Evolutionary conservation across 164 flowering plant species (phyloP).

Genomic region (Stephania cephalantha): DNA sequence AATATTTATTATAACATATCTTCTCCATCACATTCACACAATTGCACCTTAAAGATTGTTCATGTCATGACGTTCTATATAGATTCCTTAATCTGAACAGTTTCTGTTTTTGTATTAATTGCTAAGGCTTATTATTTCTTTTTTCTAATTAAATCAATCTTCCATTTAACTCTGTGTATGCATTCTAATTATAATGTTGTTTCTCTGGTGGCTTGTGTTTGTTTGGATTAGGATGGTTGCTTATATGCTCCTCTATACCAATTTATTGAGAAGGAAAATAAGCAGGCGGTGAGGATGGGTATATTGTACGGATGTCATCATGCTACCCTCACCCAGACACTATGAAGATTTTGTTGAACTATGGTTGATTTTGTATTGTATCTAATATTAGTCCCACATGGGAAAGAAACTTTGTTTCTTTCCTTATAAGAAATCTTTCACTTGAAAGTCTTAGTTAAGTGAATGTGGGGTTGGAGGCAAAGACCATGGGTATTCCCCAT

Average conservation of each 20-base stretch:
- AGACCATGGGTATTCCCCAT: too few species aligned
- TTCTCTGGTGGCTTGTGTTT: not conserved
- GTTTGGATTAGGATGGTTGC: conserved; percentile 53
- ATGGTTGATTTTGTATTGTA: too few species aligned
- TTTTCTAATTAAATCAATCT: not conserved
- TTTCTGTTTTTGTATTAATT: not conserved
- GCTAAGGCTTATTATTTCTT: not conserved
- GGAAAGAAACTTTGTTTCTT: too few species aligned
- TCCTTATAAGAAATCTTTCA: too few species aligned
- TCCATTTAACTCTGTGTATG: not conserved
- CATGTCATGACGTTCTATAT: not conserved
- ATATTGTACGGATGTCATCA: conserved; percentile 82
- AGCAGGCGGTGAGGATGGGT: conserved; percentile 71
- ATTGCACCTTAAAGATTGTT: not conserved
- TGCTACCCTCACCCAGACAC: conserved; percentile 81
- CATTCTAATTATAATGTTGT: not conserved
- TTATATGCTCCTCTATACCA: conserved; percentile 66
- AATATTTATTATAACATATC: not conserved
- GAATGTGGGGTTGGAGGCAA: too few species aligned
- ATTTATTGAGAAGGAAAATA: conserved; percentile 63
- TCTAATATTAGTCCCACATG: too few species aligned
- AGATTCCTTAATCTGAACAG: not conserved
- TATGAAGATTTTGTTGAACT: conserved; percentile 40
- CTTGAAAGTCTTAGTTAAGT: too few species aligned
- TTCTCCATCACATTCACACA: not conserved